Evolutionary conservation across 1,284 basidiomycete species (phyloP).

Genomic region (Amylostereum chailletii): DNA sequence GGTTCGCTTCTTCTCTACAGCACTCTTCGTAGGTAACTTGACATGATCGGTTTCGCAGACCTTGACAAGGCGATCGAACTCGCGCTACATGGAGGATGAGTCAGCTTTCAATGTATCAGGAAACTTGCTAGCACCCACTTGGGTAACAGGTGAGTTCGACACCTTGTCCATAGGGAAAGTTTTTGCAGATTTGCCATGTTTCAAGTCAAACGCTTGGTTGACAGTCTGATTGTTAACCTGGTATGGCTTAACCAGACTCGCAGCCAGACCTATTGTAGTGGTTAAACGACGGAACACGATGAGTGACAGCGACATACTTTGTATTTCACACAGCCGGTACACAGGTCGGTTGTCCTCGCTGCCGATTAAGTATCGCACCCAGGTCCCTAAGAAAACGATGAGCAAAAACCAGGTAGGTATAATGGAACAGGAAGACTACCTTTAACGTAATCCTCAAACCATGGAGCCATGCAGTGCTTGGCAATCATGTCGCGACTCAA

Average conservation of each 20-base stretch:
- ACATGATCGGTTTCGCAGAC: slow-evolving; percentile 46
- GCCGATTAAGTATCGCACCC: slow-evolving; percentile 73
- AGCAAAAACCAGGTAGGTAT: background rate
- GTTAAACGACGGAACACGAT: background rate
- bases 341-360: slow-evolving; percentile 44
- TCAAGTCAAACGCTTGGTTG: slow-evolving; percentile 59
- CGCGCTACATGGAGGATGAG: slow-evolving; percentile 39
- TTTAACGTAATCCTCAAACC: slow-evolving; percentile 73
- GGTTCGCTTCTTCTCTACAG: slow-evolving; percentile 54
- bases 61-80: slow-evolving; percentile 57
- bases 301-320: slow-evolving; percentile 37
- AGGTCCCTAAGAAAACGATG: slow-evolving; percentile 47
- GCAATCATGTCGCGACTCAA: slow-evolving; percentile 58
- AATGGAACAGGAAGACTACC: slow-evolving; percentile 34
- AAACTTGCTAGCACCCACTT: slow-evolving; percentile 32
- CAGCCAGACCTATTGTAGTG: slow-evolving; percentile 33
- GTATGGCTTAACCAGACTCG: slow-evolving; percentile 58
- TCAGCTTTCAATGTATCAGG: background rate
- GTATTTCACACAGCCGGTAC: slow-evolving; percentile 79
- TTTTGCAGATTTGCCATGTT: slow-evolving; percentile 56
- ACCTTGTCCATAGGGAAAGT: slow-evolving; percentile 72
- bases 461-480: slow-evolving; percentile 58
- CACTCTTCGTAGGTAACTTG: slow-evolving; percentile 56
- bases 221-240: slow-evolving; percentile 60
- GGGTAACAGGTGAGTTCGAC: slow-evolving; percentile 58